These are phyloP conservation scores for Dacryopinax primogenitus DNA, from an alignment of 768 basidiomycete species.

Conservation along the genomic window DNA sequence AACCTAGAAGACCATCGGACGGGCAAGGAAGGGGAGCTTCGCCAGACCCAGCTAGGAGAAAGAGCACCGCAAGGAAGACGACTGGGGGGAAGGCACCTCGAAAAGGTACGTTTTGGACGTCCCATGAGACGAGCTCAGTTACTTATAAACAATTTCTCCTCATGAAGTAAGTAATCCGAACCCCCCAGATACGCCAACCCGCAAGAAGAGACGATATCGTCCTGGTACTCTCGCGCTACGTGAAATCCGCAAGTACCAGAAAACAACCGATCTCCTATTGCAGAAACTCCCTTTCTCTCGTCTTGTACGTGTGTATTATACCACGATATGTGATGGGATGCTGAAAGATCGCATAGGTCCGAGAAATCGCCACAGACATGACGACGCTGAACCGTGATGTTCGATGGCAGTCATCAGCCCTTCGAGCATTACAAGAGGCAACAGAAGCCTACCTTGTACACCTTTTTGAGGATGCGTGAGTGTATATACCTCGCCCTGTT, in stretches of 20 bases:
- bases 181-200: background rate
- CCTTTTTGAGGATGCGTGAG: slow-evolving; percentile 96
- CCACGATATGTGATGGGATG: background rate
- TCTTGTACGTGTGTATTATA: slow-evolving; percentile 44
- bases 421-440: slow-evolving; percentile 90
- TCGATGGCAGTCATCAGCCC: slow-evolving; percentile 91
- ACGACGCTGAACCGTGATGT: slow-evolving; percentile 63
- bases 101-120: background rate
- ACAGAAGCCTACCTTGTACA: slow-evolving; percentile 92
- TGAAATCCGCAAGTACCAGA: slow-evolving; percentile 91
- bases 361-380: slow-evolving; percentile 89
- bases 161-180: background rate
- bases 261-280: slow-evolving; percentile 77
- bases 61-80: slow-evolving; percentile 1
- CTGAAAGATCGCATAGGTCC: slow-evolving; percentile 44
- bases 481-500: slow-evolving; percentile 20
- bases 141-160: background rate
- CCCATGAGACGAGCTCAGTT: background rate
- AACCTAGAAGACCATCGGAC: background rate
- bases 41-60: background rate
- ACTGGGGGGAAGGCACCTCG: background rate
- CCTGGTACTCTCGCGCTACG: slow-evolving; percentile 83
- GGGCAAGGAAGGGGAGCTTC: background rate
- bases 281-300: slow-evolving; percentile 85
- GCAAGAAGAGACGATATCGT: slow-evolving; percentile 55